A percentile compares a stretch with the other conserved stretches of the same genome.
Evolutionary conservation across 2,329 filamentous ascomycete species (phyloP).

Genomic region (Aciculosporium take): DNA sequence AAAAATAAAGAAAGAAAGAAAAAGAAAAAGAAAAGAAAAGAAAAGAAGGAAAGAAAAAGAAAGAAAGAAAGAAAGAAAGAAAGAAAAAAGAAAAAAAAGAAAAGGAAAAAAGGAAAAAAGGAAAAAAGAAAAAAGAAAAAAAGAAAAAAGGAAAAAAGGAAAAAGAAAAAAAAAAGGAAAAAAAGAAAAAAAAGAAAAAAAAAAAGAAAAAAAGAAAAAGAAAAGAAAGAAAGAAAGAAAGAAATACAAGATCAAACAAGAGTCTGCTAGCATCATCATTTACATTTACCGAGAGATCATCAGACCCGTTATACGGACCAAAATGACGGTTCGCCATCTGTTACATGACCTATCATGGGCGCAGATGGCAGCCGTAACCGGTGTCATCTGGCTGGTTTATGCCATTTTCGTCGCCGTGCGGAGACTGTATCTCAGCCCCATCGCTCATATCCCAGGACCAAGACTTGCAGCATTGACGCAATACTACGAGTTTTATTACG

Average conservation of each 20-base stretch:
- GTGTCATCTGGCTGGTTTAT: conserved; percentile 17
- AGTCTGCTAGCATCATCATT: neutral
- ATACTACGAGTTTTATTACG: conserved; percentile 30
- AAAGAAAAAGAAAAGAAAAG: neutral
- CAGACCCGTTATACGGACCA: neutral
- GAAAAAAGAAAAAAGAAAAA: neutral
- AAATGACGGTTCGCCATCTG: conserved; percentile 10
- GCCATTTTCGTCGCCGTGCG: conserved; percentile 15
- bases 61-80: too few species aligned
- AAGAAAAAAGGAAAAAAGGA: neutral
- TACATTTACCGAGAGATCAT: neutral
- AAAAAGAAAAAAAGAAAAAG: neutral
- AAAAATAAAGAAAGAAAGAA: neutral
- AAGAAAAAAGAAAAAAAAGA: neutral
- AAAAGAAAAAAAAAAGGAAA: too few species aligned
- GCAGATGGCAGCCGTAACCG: conserved; percentile 13
- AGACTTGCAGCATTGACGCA: conserved; percentile 24
- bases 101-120: neutral
- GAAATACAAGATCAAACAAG: too few species aligned
- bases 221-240: neutral
- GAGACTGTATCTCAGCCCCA: conserved; percentile 23
- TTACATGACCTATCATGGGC: conserved; percentile 13
- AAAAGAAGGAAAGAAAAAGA: neutral
- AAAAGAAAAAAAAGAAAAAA: neutral
- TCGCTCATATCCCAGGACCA: conserved; percentile 25